Percentiles rank a stretch among this genome's conserved stretches.
phyloP scores from a whole-genome alignment of 2,329 filamentous ascomycete species.

The Xylaria sp. region DNA sequence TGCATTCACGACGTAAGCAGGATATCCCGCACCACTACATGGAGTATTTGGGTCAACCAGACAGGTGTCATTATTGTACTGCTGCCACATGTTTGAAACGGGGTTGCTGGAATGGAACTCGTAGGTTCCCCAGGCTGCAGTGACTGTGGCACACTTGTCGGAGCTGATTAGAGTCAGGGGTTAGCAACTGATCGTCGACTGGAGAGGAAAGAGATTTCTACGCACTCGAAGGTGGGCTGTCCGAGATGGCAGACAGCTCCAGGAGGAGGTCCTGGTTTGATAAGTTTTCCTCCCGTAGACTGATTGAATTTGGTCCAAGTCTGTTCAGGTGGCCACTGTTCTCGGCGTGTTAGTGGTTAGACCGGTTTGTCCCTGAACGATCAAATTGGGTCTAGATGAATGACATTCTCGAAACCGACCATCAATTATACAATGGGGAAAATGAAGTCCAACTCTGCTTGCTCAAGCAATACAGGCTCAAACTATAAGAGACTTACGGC shows the following conservation, averaged over 20 bases:
- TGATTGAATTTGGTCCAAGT: slow-evolving; percentile 61
- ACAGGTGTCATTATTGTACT: slow-evolving; percentile 63
- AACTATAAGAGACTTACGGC: slow-evolving; percentile 32
- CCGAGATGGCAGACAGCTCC: slow-evolving; percentile 58
- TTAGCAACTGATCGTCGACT: background rate
- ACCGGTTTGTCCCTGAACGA: background rate
- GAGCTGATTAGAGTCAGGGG: slow-evolving; percentile 19
- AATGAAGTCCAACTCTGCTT: background rate
- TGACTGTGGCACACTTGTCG: slow-evolving; percentile 49
- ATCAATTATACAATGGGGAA: background rate
- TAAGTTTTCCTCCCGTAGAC: slow-evolving; percentile 56
- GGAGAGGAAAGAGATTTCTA: background rate
- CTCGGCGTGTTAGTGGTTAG: slow-evolving; percentile 13
- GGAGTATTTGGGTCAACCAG: slow-evolving; percentile 54
- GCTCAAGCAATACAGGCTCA: background rate
- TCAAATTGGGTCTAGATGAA: background rate
- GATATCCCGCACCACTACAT: slow-evolving; percentile 55
- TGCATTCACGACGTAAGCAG: slow-evolving; percentile 56
- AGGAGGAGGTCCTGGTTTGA: slow-evolving; percentile 55
- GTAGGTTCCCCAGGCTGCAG: slow-evolving; percentile 49
- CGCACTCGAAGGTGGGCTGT: slow-evolving; percentile 49
- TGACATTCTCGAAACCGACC: background rate
- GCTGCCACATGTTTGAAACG: slow-evolving; percentile 54
- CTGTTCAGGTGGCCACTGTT: slow-evolving; percentile 59
- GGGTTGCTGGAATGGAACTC: slow-evolving; percentile 54